Percentiles rank a stretch among this genome's conserved stretches.
phyloP scores from a whole-genome alignment of 306 rosid genomes.

The Lathyrus aphaca region DNA sequence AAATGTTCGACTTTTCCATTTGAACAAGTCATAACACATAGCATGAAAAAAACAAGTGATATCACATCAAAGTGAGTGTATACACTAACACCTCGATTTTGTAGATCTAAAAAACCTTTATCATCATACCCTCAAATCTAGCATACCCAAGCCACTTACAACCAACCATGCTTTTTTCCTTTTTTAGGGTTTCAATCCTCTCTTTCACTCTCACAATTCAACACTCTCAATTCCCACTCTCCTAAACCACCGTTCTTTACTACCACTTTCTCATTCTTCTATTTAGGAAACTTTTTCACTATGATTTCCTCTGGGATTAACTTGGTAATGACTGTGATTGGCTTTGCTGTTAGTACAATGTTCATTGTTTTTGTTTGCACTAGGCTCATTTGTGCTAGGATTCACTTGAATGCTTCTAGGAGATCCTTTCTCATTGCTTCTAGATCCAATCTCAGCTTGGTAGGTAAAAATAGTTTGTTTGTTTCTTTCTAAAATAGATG shows the following conservation, averaged over 20 bases:
- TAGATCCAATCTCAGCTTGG: slow-evolving; percentile 80
- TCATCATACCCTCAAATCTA: slow-evolving; percentile 6
- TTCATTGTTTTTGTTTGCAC: slow-evolving; percentile 92
- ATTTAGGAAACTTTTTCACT: slow-evolving; percentile 23
- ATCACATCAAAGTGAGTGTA: background rate
- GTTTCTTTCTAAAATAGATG: background rate
- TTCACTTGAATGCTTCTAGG: slow-evolving; percentile 76
- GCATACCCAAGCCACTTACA: background rate
- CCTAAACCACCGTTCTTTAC: background rate
- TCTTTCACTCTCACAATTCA: slow-evolving; percentile 34
- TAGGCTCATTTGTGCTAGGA: slow-evolving; percentile 86
- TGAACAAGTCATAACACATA: no score
- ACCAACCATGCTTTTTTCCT: slow-evolving; percentile 46
- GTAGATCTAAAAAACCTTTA: slow-evolving; percentile 39
- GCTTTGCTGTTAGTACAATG: slow-evolving; percentile 89
- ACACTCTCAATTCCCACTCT: slow-evolving; percentile 19
- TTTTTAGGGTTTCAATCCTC: slow-evolving; percentile 37
- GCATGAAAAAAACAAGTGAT: background rate
- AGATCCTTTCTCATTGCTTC: slow-evolving; percentile 78
- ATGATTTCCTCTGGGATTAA: slow-evolving; percentile 87
- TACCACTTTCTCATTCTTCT: slow-evolving; percentile 5
- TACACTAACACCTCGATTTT: slow-evolving; percentile 8
- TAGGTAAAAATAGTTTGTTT: slow-evolving; percentile 28
- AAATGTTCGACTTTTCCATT: no score
- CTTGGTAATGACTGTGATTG: slow-evolving; percentile 96